Percentiles rank a stretch among this genome's conserved stretches.
phyloP scores from a whole-genome alignment of 139 green algal species.

The Volvox reticuliferus region DNA sequence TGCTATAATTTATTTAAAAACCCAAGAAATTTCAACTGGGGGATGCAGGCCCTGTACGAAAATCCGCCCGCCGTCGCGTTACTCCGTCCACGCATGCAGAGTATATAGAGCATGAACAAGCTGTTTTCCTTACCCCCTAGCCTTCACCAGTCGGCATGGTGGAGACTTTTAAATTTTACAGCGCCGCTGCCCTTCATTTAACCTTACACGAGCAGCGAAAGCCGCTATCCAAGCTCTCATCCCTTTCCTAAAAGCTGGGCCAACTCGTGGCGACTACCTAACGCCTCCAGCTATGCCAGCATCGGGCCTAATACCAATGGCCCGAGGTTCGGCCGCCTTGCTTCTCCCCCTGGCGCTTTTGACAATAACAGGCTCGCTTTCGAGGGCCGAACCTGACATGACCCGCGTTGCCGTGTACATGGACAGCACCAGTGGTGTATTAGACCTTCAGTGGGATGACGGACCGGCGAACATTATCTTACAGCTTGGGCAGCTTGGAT shows the following conservation, averaged over 20 bases:
- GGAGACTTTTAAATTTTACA: neutral
- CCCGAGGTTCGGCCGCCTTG: neutral
- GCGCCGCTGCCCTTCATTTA: neutral
- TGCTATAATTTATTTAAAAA: neutral
- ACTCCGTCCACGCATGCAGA: neutral
- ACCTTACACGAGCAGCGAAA: neutral
- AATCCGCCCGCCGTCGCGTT: slow-evolving; percentile 12
- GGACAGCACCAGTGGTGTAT: neutral
- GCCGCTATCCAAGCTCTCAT: neutral
- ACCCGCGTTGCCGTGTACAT: slow-evolving; percentile 17
- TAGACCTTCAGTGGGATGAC: neutral
- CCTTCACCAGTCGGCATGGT: slow-evolving; percentile 1
- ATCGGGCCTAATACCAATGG: neutral
- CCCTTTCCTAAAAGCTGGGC: neutral
- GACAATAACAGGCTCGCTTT: neutral
- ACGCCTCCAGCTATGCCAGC: neutral
- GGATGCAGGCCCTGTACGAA: neutral
- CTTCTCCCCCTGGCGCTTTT: neutral
- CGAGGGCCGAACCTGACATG: neutral
- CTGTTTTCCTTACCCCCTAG: neutral
- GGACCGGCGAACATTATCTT: neutral
- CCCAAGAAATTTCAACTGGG: neutral
- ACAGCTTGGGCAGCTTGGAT: slow-evolving; percentile 11
- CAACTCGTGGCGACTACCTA: neutral
- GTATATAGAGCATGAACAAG: neutral